A percentile compares a stretch with the other conserved stretches of the same genome.
phyloP scores from a whole-genome alignment of 2,329 filamentous ascomycete genomes.

The Pyricularia grisea region DNA sequence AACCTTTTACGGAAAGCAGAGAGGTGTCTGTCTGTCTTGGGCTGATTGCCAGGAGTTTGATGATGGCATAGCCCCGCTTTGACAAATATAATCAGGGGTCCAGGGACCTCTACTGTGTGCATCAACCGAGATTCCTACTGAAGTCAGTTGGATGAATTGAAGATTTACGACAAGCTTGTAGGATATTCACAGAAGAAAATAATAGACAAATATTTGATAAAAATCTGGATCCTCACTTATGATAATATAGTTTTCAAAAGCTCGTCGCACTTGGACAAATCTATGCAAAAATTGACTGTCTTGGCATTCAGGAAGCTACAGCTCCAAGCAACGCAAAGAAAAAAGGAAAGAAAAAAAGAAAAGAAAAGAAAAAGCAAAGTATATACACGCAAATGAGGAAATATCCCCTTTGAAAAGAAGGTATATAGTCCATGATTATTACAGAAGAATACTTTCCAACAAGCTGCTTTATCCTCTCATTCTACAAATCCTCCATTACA shows the following conservation, averaged over 20 bases:
- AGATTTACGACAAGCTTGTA: neutral
- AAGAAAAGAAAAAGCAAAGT: neutral
- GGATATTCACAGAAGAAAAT: neutral
- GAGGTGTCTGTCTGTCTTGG: neutral
- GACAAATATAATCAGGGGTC: neutral
- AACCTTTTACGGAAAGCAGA: neutral
- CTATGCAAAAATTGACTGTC: neutral
- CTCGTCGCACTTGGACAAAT: neutral
- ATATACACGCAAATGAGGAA: neutral
- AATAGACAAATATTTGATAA: neutral
- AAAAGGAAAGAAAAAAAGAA: neutral
- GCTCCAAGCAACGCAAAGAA: neutral
- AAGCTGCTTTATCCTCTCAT: neutral
- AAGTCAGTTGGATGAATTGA: neutral
- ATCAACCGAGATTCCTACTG: neutral
- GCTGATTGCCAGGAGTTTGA: neutral
- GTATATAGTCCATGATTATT: neutral
- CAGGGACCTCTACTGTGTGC: neutral
- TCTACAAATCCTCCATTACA: neutral
- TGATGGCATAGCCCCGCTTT: neutral
- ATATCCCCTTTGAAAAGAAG: neutral
- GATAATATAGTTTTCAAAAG: neutral
- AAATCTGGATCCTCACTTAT: neutral
- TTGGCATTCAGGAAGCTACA: neutral
- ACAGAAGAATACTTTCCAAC: neutral